phyloP scores from a whole-genome alignment of 495 filamentous ascomycete genomes.

The Penicillium paradoxum region DNA sequence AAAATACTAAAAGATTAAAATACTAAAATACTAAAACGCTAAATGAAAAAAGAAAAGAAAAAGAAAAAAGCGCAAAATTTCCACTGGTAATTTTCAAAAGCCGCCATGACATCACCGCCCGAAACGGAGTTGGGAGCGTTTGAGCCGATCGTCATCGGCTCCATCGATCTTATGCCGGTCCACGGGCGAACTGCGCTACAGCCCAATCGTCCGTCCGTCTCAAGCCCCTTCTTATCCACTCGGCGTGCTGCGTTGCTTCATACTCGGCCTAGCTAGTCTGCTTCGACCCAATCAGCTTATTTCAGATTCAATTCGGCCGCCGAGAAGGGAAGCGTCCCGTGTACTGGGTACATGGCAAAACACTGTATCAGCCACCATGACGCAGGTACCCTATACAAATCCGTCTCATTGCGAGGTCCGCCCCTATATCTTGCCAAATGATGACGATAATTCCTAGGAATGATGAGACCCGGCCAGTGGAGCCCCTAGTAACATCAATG shows the following conservation, averaged over 20 bases:
- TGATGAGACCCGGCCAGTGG: conserved; percentile 33
- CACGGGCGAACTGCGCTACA: conserved; percentile 24
- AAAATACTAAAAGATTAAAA: neutral
- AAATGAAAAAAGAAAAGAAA: neutral
- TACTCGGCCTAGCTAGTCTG: conserved; percentile 8
- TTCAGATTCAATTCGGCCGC: neutral
- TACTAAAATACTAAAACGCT: neutral
- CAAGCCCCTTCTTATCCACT: conserved; percentile 26
- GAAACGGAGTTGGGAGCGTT: conserved; percentile 30
- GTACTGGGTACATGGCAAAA: conserved; percentile 19
- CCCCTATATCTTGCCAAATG: conserved; percentile 20
- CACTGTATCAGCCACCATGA: conserved; percentile 10
- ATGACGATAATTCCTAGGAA: conserved; percentile 44
- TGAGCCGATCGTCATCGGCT: conserved; percentile 41
- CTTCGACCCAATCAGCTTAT: conserved; percentile 11
- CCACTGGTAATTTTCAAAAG: conserved; percentile 20
- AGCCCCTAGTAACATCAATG: conserved; percentile 17
- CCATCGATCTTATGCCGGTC: conserved; percentile 35
- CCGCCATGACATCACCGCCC: conserved; percentile 31
- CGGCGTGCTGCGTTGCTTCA: conserved; percentile 19
- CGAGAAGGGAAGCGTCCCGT: neutral
- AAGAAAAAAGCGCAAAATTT: conserved; percentile 1
- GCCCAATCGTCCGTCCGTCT: conserved; percentile 25
- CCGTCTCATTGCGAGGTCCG: conserved; percentile 9
- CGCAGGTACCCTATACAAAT: conserved; percentile 24